Base-by-base conservation (phyloP, 2,329 filamentous ascomycete species). In the Stagonosporopsis rhizophila region DNA sequence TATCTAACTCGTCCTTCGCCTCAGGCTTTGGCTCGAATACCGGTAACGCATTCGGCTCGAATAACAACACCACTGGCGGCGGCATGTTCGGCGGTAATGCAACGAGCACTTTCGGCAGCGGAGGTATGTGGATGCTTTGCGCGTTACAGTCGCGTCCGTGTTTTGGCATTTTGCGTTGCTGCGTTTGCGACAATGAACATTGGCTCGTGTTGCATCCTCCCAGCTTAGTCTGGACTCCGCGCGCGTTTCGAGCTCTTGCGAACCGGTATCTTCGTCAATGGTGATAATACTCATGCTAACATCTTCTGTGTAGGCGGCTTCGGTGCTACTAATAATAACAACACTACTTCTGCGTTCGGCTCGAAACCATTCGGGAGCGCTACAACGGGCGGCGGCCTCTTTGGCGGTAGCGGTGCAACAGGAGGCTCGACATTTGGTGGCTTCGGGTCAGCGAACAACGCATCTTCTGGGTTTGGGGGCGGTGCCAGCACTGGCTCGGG, bases 11-110 rank as follows among this genome's bases (percentile, higher is more conserved):
- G 67, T 68, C 67, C 63, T 67, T 68, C 70, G 66, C 65, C 70
- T 71, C 73, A 78, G 75, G 75, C 70, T 77, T 77, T 64, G 73
- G 75, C 60, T 73, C 73, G 58, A 75, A 70, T 56, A 70, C 70
- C 48, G 68, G 69, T 52, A 70, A 68, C 62, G 65, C 72, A 60
- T 77, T 77, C 48, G 75, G 74, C 56, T 61, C 67, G 22, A 70
- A 63, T 42, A 71, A 63, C 58, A 70, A 64, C 58, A 68, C 60
- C 52, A 70, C 65, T 45, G 62, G 66, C 38, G 68, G 71, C 62
- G 64, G 63, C 60, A 59, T 71, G 54, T 75, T 75, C 47, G 73
- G 74, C 46, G 48, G 66, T 62, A 60, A 65, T 64, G 64, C 61
- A 64, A 69, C 66, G 62, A 73, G 56, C 61, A 69, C 67, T 48